phyloP scores from a whole-genome alignment of 441 rosid species.

The Pelargonium australe region DNA sequence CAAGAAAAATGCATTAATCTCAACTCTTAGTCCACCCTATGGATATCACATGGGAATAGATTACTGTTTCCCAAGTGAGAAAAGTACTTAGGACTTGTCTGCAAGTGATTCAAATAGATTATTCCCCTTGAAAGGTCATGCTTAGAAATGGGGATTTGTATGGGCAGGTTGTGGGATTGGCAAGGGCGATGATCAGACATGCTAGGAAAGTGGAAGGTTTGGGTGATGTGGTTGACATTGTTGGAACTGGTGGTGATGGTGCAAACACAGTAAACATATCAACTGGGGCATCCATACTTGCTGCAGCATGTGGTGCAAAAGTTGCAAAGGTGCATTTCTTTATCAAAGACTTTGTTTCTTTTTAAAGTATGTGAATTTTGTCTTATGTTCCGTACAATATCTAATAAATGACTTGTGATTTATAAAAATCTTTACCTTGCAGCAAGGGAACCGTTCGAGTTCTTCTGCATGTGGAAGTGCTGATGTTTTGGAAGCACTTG shows the following conservation, averaged over 20 bases:
- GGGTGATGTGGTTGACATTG: conserved; percentile 69
- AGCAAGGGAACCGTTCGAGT: conserved; percentile 97
- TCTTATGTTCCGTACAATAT: not conserved
- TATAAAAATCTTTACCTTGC: conserved; percentile 18
- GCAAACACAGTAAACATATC: conserved; percentile 90
- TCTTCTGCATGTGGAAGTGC: conserved; percentile 99
- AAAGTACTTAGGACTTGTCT: too few species aligned
- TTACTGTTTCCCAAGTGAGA: too few species aligned
- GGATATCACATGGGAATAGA: too few species aligned
- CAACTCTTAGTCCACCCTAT: too few species aligned
- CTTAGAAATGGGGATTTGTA: not conserved
- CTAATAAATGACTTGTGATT: not conserved
- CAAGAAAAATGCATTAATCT: not conserved
- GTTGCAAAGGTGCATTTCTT: conserved; percentile 66
- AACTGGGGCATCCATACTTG: conserved; percentile 83
- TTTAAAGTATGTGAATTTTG: not conserved
- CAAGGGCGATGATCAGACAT: conserved; percentile 74
- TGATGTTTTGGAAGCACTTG: conserved; percentile 78
- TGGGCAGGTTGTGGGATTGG: conserved; percentile 72
- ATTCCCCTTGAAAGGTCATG: conserved; percentile 4
- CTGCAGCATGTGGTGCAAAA: conserved; percentile 93
- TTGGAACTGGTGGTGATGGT: conserved; percentile 96
- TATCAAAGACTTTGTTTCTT: not conserved
- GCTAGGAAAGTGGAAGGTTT: conserved; percentile 75
- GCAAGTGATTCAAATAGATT: not conserved